Evolutionary conservation across 1,139 yeast genomes (phyloP).

Genomic region (Hyphopichia burtonii): DNA sequence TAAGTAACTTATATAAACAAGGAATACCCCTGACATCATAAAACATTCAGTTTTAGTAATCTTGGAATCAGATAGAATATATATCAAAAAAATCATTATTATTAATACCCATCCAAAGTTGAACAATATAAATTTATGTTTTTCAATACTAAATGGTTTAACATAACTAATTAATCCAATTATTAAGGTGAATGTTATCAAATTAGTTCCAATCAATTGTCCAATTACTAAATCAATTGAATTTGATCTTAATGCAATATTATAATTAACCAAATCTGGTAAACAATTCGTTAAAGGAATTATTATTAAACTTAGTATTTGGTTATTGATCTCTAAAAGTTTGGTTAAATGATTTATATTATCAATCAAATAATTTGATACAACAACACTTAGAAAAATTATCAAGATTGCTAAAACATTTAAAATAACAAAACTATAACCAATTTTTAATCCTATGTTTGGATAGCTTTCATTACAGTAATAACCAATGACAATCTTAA

Average conservation of each 20-base stretch:
- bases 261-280: slow-evolving; percentile 41
- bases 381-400: slow-evolving; percentile 30
- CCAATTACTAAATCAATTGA: slow-evolving; percentile 40
- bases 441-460: slow-evolving; percentile 10
- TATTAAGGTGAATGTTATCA: slow-evolving; percentile 36
- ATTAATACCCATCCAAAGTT: slow-evolving; percentile 35
- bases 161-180: slow-evolving; percentile 34
- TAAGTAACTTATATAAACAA: slow-evolving; percentile 32
- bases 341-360: slow-evolving; percentile 30
- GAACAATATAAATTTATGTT: slow-evolving; percentile 20
- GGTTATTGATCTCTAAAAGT: slow-evolving; percentile 26
- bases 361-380: slow-evolving; percentile 35
- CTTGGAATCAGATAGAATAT: slow-evolving; percentile 50
- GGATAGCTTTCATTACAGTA: slow-evolving; percentile 22
- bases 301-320: slow-evolving; percentile 33
- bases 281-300: slow-evolving; percentile 41
- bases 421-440: slow-evolving; percentile 17
- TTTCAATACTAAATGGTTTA: slow-evolving; percentile 22
- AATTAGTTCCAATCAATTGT: slow-evolving; percentile 39
- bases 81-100: slow-evolving; percentile 38
- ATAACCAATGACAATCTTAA: slow-evolving; percentile 22
- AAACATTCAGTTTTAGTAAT: slow-evolving; percentile 47
- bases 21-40: slow-evolving; percentile 40
- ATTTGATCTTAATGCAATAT: slow-evolving; percentile 28
- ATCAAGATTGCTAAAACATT: slow-evolving; percentile 17